Evolutionary conservation across 805 yeast species (phyloP).

Genomic region (Saccharomycopsis sp.): DNA sequence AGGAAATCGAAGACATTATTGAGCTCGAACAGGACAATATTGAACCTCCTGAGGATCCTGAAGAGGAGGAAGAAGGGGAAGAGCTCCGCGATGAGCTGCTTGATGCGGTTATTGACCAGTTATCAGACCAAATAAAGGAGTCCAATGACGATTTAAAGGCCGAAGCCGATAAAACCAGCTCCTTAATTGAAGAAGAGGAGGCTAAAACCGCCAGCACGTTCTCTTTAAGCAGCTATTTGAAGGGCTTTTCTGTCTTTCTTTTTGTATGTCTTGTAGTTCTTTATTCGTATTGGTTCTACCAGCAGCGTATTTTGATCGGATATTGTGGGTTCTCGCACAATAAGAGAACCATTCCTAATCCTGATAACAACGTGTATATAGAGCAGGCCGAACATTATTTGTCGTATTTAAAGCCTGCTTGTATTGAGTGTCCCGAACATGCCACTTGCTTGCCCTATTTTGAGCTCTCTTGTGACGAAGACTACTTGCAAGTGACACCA

Average conservation of each 20-base stretch:
- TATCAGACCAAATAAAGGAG: slow-evolving; percentile 7
- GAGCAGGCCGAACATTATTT: slow-evolving; percentile 38
- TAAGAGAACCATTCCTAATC: slow-evolving; percentile 34
- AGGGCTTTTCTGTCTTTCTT: slow-evolving; percentile 31
- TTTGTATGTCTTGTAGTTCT: slow-evolving; percentile 33
- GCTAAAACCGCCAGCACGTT: background rate
- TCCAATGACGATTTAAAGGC: slow-evolving; percentile 5
- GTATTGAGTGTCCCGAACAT: slow-evolving; percentile 76
- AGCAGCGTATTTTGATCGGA: slow-evolving; percentile 57
- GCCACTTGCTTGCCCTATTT: slow-evolving; percentile 64
- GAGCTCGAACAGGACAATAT: background rate
- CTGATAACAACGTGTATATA: slow-evolving; percentile 29
- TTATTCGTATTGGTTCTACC: slow-evolving; percentile 54
- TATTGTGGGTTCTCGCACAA: slow-evolving; percentile 64
- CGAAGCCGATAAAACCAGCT: slow-evolving; percentile 1
- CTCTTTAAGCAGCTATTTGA: slow-evolving; percentile 16
- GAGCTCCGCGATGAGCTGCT: background rate
- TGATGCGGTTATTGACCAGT: slow-evolving; percentile 1
- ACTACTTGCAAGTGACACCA: slow-evolving; percentile 49
- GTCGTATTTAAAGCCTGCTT: slow-evolving; percentile 48
- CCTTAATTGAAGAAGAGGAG: background rate
- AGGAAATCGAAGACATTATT: slow-evolving; percentile 1
- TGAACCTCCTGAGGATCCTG: background rate
- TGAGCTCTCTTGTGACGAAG: slow-evolving; percentile 64
- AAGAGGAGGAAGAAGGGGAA: background rate